Evolutionary conservation across 2,329 filamentous ascomycete genomes (phyloP), one percentile per base, ranked within the genome.

Genomic region (Claviceps pusilla): DNA sequence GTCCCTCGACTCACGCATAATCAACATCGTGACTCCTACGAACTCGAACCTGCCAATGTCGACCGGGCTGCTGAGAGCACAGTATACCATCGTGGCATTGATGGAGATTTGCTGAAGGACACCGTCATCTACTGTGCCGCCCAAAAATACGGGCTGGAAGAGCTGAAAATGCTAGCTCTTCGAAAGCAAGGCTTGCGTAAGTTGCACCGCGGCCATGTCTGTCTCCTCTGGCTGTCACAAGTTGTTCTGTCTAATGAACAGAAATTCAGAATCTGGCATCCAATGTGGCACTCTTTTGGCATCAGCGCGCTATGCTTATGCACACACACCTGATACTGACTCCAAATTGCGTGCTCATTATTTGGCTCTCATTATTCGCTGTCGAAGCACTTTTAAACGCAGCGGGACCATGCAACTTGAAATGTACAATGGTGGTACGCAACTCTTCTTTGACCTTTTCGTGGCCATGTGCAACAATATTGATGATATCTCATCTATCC

Each of bases 401-500:
- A 95, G 89, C 69, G 89, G 89, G 54, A 95, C 89, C 3, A 95
- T 95, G 89, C 90, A 95, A 71, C 80, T 87, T 61, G 89, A 95
- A 73, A 95, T 96, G 89, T 86, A 86, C 68, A 80, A 82, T 57
- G 90, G 90, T 33, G 88, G 88, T 53, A 86, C 76, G 1, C 79
- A 86, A 64, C 75, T 95, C 56, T 95, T 95, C 73, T 96, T 95
- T 66, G 90, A 95, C 66, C 75, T 95, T 48, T 96, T 95, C 67
- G 90, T 95, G 51, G 89, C 90, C 19, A 81, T 95, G 71, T 89
- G 87, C 71, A 95, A 95, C 67, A 88, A 95, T 65, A 86, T 95
- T 65, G 87, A 82, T 67, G 85, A 84, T 62, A 77, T 83, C 57
- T 76, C 78, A 4, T 76, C 73, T 54, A 70, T 73, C 55, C 73